phyloP scores from a whole-genome alignment of 176 grass and related monocot genomes.

The Ananas comosus region DNA sequence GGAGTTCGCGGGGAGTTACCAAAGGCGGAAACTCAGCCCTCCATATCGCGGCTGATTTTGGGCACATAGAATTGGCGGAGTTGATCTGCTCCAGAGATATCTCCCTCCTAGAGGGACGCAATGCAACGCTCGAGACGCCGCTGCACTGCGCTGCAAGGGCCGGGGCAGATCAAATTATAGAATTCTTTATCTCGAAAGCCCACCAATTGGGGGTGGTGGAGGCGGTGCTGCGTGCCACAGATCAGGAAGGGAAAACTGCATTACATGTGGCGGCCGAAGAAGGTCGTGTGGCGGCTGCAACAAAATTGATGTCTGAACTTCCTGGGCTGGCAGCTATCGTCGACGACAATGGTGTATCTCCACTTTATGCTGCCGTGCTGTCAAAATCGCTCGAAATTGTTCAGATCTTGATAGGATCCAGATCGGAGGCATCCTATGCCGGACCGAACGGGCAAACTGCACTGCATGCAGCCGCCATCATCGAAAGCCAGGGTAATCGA shows the following conservation, averaged over 20 bases:
- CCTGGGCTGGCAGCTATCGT: background rate
- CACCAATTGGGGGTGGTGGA: background rate
- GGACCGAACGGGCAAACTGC: slow-evolving; percentile 9
- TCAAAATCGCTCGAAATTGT: background rate
- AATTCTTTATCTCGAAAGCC: background rate
- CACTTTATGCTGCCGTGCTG: slow-evolving; percentile 13
- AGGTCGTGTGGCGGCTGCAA: background rate
- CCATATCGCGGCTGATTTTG: slow-evolving; percentile 7
- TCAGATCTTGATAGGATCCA: background rate
- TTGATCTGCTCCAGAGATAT: background rate
- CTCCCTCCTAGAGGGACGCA: background rate
- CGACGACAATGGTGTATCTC: slow-evolving; percentile 2
- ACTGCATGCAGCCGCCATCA: slow-evolving; percentile 2
- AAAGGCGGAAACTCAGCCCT: slow-evolving; percentile 3
- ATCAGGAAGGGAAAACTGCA: slow-evolving; percentile 3
- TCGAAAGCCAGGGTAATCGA: background rate
- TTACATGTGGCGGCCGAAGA: slow-evolving; percentile 10
- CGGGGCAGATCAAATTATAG: background rate
- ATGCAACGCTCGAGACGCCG: slow-evolving; percentile 11
- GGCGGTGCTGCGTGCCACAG: background rate
- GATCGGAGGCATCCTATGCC: background rate
- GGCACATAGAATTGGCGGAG: background rate
- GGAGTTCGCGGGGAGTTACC: background rate
- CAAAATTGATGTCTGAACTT: background rate
- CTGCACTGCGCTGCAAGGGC: slow-evolving; percentile 18